Conservation (phyloP, 1,139 yeast genomes). For the Meyerozyma elateridarum region DNA sequence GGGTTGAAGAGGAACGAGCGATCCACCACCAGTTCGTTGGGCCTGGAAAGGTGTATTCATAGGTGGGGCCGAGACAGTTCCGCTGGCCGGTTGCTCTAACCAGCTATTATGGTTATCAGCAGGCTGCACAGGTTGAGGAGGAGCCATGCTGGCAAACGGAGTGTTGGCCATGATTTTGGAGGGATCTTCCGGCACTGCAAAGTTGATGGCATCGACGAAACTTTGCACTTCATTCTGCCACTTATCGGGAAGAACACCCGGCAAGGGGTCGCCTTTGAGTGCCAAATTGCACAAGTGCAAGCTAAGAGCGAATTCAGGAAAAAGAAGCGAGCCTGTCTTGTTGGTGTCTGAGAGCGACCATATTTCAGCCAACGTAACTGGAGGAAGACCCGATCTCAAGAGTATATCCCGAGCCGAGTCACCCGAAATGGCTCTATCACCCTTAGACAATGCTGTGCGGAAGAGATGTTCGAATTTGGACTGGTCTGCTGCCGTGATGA, state of each 20-base stretch:
- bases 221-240: conserved; percentile 80
- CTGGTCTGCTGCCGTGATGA: conserved; percentile 82
- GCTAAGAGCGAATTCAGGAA: conserved; percentile 94
- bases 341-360: conserved; percentile 91
- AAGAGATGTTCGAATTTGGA: conserved; percentile 79
- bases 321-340: conserved; percentile 76
- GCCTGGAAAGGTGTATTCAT: conserved; percentile 29
- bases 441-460: conserved; percentile 68
- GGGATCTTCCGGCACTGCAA: conserved; percentile 65
- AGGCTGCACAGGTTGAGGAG: conserved; percentile 16
- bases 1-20: conserved; percentile 43
- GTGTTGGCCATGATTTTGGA: conserved; percentile 39
- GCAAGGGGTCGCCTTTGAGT: conserved; percentile 73
- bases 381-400: conserved; percentile 72
- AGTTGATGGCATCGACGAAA: conserved; percentile 83
- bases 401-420: conserved; percentile 75
- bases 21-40: conserved; percentile 41
- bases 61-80: too few relatives aligned
- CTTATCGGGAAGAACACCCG: conserved; percentile 64
- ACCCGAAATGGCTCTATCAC: conserved; percentile 74
- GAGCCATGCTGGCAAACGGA: conserved; percentile 36
- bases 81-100: too few relatives aligned
- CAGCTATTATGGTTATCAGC: too few relatives aligned
- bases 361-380: conserved; percentile 75
- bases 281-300: conserved; percentile 82